phyloP scores from a whole-genome alignment of 148 eudicot genomes.

The Rhododendron mucronatum region DNA sequence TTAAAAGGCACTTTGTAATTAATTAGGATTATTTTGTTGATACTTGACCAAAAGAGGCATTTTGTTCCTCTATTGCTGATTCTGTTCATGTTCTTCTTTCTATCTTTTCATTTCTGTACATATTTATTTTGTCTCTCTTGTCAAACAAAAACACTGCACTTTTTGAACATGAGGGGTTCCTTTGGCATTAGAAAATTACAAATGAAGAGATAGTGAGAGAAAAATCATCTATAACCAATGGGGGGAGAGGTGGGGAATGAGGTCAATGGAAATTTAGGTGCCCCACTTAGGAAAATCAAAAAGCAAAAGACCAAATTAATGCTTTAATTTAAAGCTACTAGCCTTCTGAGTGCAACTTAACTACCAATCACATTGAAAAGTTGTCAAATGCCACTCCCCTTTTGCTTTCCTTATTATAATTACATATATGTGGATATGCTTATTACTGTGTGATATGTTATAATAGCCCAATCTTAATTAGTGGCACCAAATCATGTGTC shows the following conservation, averaged over 20 bases:
- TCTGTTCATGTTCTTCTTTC: conserved; percentile 13
- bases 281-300: conserved; percentile 20
- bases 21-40: conserved; percentile 8
- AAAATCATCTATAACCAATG: not conserved
- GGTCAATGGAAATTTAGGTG: conserved; percentile 18
- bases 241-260: conserved; percentile 23
- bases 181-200: not conserved
- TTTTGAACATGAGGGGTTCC: not conserved
- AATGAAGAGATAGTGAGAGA: not conserved
- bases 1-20: conserved; percentile 6
- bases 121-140: conserved; percentile 1
- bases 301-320: conserved; percentile 19
- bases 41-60: conserved; percentile 13
- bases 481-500: conserved; percentile 8
- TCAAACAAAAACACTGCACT: conserved; percentile 3
- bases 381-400: not conserved
- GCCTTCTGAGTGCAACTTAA: conserved; percentile 20
- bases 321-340: not conserved
- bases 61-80: conserved; percentile 15
- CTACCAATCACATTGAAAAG: conserved; percentile 20
- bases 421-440: conserved; percentile 11
- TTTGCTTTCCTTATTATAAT: not conserved
- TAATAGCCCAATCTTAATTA: conserved; percentile 3
- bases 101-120: not conserved
- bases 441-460: conserved; percentile 3